Evolutionary conservation across 208 protist genomes (phyloP).

Genomic region (Herpetomonas tarakana): DNA sequence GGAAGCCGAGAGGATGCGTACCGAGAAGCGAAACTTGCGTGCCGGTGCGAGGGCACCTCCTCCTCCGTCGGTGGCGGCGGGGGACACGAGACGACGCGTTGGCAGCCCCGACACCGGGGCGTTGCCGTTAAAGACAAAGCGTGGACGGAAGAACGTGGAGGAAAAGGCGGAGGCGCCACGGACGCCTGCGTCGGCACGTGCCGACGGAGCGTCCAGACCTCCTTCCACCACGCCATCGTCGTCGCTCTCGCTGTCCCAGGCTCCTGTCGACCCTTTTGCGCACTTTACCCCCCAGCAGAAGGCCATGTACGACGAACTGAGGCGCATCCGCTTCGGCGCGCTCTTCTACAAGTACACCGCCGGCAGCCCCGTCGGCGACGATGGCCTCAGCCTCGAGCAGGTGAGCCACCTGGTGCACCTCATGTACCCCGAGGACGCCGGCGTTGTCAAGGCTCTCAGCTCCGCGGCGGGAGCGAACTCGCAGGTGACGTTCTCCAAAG

Average conservation of each 20-base stretch:
- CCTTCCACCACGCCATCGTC: not conserved
- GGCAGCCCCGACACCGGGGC: not conserved
- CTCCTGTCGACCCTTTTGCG: not conserved
- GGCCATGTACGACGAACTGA: constrained; percentile 27
- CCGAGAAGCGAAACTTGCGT: constrained; percentile 1
- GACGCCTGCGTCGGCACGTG: not conserved
- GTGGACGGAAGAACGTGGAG: too few relatives aligned
- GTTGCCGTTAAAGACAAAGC: too few relatives aligned
- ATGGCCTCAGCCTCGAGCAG: constrained; percentile 32
- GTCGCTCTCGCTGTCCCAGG: not conserved
- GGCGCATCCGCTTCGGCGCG: constrained; percentile 56
- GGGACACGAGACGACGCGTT: not conserved
- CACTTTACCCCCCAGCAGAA: constrained; percentile 7
- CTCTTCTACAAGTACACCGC: constrained; percentile 86
- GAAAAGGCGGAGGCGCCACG: not conserved
- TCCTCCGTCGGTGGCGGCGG: too few relatives aligned
- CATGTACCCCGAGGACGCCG: constrained; percentile 57
- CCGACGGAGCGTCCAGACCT: too few relatives aligned
- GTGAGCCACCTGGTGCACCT: constrained; percentile 44
- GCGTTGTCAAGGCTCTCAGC: constrained; percentile 50
- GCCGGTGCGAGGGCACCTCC: too few relatives aligned
- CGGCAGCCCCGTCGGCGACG: constrained; percentile 12
- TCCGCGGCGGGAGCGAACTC: constrained; percentile 6
- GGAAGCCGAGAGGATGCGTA: constrained; percentile 16
- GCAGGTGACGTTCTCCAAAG: constrained; percentile 33